Evolutionary conservation across 2,329 filamentous ascomycete genomes (phyloP).

Genomic region (Fusarium redolens): DNA sequence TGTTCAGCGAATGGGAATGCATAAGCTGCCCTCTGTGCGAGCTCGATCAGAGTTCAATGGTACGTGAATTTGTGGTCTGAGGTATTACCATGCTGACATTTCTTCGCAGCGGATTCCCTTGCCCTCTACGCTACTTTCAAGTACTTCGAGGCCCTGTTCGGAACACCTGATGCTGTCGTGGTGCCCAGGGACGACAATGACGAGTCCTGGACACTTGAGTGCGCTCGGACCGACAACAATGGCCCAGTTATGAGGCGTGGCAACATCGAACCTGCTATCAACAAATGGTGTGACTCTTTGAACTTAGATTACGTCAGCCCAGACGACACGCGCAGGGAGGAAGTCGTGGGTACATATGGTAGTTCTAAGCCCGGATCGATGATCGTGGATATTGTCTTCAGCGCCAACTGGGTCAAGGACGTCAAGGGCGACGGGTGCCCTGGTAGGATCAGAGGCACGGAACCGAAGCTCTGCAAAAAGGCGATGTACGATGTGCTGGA

Average conservation of each 20-base stretch:
- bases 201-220: neutral
- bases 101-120: neutral
- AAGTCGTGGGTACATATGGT: neutral
- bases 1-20: neutral
- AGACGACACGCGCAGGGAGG: neutral
- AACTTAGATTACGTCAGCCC: neutral
- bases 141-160: neutral
- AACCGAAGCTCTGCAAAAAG: neutral
- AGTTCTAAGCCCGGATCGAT: neutral
- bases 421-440: neutral
- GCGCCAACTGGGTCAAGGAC: neutral
- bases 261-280: neutral
- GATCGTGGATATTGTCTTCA: neutral
- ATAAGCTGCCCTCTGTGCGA: neutral
- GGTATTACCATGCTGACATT: neutral
- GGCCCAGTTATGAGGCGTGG: neutral
- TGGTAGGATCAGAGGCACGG: neutral
- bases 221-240: neutral
- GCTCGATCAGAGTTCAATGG: neutral
- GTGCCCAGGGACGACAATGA: neutral
- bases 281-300: slow-evolving; percentile 1
- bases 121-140: neutral
- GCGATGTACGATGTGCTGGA: neutral
- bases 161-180: neutral
- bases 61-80: neutral